These are phyloP conservation scores for Oryza brachyantha DNA, from an alignment of 176 grass and related monocot genomes.

Conservation along the genomic window DNA sequence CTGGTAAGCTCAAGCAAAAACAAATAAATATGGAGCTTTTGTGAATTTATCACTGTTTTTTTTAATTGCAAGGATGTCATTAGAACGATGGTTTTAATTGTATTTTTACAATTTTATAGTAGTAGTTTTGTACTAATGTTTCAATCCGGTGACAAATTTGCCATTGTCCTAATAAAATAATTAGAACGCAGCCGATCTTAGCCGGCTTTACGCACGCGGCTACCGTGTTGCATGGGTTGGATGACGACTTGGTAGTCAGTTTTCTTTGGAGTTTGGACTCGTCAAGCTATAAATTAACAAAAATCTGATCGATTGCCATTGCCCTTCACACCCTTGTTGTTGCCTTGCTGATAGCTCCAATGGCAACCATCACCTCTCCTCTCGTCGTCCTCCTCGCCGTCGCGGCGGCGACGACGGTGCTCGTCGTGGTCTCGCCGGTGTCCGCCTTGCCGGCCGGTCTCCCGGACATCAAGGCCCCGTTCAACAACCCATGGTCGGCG, in stretches of 20 bases:
- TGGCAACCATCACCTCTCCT: conserved; percentile 13
- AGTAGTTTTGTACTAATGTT: too few relatives aligned
- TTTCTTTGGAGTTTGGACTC: conserved; percentile 30
- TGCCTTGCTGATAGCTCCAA: neutral
- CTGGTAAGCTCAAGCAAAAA: too few relatives aligned
- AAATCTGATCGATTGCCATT: neutral
- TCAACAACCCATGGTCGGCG: conserved; percentile 67
- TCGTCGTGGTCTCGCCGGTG: neutral
- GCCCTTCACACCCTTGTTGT: neutral
- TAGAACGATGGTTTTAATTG: too few relatives aligned
- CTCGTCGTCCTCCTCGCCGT: conserved; percentile 23
- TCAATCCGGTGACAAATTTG: too few relatives aligned
- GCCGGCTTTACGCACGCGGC: conserved; percentile 12
- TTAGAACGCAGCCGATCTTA: too few relatives aligned
- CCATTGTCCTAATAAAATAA: too few relatives aligned
- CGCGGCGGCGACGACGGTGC: neutral
- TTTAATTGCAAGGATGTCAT: too few relatives aligned
- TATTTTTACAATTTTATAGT: too few relatives aligned
- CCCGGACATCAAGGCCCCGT: conserved; percentile 10
- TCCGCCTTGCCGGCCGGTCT: conserved; percentile 13
- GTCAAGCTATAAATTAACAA: conserved; percentile 23
- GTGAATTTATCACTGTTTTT: too few relatives aligned
- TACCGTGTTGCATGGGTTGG: too few relatives aligned
- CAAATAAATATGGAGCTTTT: too few relatives aligned
- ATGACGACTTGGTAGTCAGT: conserved; percentile 32